phyloP scores from a whole-genome alignment of 73 alveolate genomes.

The Symbiodinium pilosum region DNA sequence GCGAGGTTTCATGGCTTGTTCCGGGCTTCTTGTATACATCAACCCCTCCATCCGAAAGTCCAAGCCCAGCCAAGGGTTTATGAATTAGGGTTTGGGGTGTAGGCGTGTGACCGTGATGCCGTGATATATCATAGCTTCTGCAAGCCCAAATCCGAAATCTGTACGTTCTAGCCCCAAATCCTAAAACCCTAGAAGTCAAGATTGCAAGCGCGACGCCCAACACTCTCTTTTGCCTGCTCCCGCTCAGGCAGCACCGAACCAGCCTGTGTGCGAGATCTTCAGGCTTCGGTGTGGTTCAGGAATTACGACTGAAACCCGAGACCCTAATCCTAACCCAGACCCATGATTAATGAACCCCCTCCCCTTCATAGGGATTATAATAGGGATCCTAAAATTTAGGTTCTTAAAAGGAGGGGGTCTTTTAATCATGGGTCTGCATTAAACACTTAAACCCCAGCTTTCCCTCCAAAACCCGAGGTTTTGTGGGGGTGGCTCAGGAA shows the following conservation, averaged over 20 bases:
- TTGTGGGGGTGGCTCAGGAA: too few species aligned
- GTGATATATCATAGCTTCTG: too few species aligned
- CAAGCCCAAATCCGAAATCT: too few species aligned
- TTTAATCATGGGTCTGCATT: too few species aligned
- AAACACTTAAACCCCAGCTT: not conserved
- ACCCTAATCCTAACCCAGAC: not conserved
- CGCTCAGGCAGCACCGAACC: constrained; percentile 90
- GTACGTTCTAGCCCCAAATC: not conserved
- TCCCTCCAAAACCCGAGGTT: not conserved
- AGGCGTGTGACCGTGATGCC: too few species aligned
- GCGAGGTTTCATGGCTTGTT: too few species aligned
- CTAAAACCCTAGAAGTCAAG: not conserved
- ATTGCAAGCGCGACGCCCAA: not conserved
- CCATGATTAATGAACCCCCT: not conserved
- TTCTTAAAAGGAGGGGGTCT: not conserved
- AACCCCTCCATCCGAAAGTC: not conserved
- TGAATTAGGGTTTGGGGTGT: too few species aligned
- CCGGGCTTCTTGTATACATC: too few species aligned
- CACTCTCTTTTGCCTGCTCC: constrained; percentile 35
- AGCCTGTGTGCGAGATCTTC: not conserved
- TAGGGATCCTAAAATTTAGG: not conserved
- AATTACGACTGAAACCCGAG: not conserved
- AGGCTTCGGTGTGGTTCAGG: not conserved
- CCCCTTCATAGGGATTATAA: not conserved
- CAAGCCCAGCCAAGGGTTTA: too few species aligned